Evolutionary conservation across 768 basidiomycete species (phyloP).

Genomic region (Termitomyces sp.): DNA sequence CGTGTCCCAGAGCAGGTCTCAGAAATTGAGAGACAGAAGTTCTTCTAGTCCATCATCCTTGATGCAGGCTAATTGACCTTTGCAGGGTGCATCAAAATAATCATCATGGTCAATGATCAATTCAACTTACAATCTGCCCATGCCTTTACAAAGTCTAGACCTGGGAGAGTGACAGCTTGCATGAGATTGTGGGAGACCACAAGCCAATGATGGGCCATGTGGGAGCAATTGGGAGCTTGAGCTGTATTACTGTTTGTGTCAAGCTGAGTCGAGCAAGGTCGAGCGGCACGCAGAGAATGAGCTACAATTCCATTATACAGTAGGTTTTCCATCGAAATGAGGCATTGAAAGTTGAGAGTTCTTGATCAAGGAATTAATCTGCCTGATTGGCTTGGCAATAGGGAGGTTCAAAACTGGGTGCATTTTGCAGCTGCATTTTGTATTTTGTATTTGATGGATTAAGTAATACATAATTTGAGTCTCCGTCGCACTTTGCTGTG

Average conservation of each 20-base stretch:
- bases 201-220: not conserved
- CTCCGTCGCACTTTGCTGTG: too few relatives aligned
- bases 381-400: too few relatives aligned
- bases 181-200: not conserved
- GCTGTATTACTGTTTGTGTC: not conserved
- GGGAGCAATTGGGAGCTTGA: not conserved
- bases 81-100: not conserved
- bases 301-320: not conserved
- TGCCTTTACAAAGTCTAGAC: slow-evolving; percentile 9
- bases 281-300: not conserved
- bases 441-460: too few relatives aligned
- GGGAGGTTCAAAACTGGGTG: too few relatives aligned
- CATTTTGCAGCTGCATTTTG: too few relatives aligned
- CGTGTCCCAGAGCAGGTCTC: slow-evolving; percentile 5
- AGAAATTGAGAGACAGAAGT: not conserved
- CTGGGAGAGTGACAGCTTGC: not conserved
- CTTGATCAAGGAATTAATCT: too few relatives aligned
- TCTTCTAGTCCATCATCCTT: not conserved
- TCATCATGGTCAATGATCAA: not conserved
- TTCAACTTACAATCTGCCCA: slow-evolving; percentile 9
- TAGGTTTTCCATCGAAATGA: too few relatives aligned
- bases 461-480: too few relatives aligned
- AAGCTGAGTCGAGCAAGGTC: not conserved
- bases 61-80: not conserved
- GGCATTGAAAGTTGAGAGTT: too few relatives aligned